Percentiles rank a stretch among this genome's conserved stretches.
Evolutionary conservation across 768 basidiomycete genomes (phyloP).

Genomic region (Piloderma croceum): DNA sequence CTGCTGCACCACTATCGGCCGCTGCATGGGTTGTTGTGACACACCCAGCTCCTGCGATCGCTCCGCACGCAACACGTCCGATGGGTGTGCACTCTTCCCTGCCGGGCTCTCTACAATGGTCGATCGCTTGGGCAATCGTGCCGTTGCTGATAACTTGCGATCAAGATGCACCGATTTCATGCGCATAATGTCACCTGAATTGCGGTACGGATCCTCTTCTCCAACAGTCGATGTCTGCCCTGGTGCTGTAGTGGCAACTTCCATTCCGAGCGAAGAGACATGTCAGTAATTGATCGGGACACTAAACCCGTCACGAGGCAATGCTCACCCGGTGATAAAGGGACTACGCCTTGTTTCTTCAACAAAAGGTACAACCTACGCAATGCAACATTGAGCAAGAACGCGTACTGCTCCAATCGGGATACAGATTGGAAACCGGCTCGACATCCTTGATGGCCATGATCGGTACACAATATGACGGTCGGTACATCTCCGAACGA

Average conservation of each 20-base stretch:
- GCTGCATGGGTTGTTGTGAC: not conserved
- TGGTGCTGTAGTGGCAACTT: conserved; percentile 28
- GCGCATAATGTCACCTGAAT: conserved; percentile 85
- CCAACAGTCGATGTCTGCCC: conserved; percentile 21
- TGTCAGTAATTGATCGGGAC: conserved; percentile 6
- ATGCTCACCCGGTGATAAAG: conserved; percentile 65
- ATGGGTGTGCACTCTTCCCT: conserved; percentile 76
- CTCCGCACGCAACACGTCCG: conserved; percentile 48
- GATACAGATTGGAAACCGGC: conserved; percentile 88
- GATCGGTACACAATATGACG: conserved; percentile 71
- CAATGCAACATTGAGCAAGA: conserved; percentile 91
- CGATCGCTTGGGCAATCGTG: conserved; percentile 86
- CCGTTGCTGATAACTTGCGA: conserved; percentile 91
- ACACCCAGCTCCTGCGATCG: conserved; percentile 40
- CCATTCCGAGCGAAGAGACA: conserved; percentile 9
- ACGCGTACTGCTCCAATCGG: conserved; percentile 94
- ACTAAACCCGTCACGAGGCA: conserved; percentile 2
- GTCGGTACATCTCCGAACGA: conserved; percentile 72
- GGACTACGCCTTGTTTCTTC: conserved; percentile 86
- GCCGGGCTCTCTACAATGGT: conserved; percentile 94
- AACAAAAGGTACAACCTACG: conserved; percentile 82
- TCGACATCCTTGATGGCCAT: conserved; percentile 61
- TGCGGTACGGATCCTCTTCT: conserved; percentile 76
- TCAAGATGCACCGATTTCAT: conserved; percentile 94
- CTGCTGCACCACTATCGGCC: no score